Conservation (phyloP, 108 stramenopile species). For the Skeletonema tropicum region DNA sequence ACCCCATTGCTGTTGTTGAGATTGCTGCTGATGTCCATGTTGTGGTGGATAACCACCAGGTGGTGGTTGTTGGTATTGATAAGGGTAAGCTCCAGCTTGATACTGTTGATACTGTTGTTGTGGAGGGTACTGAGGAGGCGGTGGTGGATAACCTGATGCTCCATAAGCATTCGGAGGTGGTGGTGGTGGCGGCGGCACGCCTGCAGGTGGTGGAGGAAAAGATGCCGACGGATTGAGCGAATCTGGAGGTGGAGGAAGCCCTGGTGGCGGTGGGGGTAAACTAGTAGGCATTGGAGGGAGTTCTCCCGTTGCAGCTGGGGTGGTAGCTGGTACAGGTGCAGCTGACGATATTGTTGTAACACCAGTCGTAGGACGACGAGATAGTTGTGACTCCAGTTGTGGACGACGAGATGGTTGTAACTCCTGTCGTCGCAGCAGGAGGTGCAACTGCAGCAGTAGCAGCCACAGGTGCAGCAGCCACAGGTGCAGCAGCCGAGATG, state of each 20-base stretch:
- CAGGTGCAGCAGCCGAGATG: conserved; percentile 24
- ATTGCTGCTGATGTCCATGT: conserved; percentile 52
- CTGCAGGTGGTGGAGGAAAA: conserved; percentile 31
- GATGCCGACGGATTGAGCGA: neutral
- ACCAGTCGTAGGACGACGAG: conserved; percentile 1
- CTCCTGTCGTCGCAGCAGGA: conserved; percentile 18
- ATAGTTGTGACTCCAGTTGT: conserved; percentile 7
- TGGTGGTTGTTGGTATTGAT: conserved; percentile 22
- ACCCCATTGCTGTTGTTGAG: conserved; percentile 58
- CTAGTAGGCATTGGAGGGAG: conserved; percentile 18
- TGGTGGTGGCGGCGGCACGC: conserved; percentile 40
- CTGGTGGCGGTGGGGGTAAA: conserved; percentile 4
- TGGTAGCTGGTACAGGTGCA: conserved; percentile 2
- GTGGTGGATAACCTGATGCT: conserved; percentile 15
- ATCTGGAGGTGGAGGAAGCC: conserved; percentile 21
- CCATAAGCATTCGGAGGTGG: conserved; percentile 25
- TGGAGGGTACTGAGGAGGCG: conserved; percentile 27
- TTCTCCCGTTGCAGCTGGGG: conserved; percentile 2
- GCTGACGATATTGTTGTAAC: conserved; percentile 3
- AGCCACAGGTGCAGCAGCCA: conserved; percentile 16
- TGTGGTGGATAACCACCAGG: conserved; percentile 19
- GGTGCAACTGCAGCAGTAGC: too few species aligned
- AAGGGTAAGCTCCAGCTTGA: conserved; percentile 10
- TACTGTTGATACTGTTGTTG: conserved; percentile 44
- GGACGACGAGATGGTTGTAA: conserved; percentile 2